phyloP scores from a whole-genome alignment of 73 alveolate species.

The Blepharisma stoltei region DNA sequence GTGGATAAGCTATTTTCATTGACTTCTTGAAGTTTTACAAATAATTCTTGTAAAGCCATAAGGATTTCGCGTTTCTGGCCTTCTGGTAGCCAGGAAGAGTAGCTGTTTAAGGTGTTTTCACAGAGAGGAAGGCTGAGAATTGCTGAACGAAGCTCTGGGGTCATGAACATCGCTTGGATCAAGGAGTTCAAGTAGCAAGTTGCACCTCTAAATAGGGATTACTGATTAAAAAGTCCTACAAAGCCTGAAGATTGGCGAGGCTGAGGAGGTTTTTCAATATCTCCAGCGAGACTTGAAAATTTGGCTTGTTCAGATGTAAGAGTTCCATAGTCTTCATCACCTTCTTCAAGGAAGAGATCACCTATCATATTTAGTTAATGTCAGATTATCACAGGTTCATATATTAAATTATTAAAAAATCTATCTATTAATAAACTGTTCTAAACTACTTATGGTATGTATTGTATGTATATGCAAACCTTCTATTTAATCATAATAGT shows the following conservation, averaged over 20 bases:
- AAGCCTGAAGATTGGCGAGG: conserved; percentile 70
- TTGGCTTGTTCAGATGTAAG: conserved; percentile 32
- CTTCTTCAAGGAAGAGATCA: conserved; percentile 30
- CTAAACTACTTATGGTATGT: too few species aligned
- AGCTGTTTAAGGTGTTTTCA: conserved; percentile 57
- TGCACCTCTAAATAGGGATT: conserved; percentile 75
- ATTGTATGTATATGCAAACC: too few species aligned
- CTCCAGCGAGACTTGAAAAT: conserved; percentile 48
- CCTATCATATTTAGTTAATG: conserved; percentile 8
- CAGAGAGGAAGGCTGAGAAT: conserved; percentile 82
- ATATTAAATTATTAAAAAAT: too few species aligned
- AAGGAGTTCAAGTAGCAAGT: conserved; percentile 97
- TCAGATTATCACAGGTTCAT: too few species aligned
- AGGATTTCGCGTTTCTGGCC: conserved; percentile 82
- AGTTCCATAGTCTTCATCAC: conserved; percentile 23
- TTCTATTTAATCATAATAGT: too few species aligned
- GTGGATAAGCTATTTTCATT: conserved; percentile 50
- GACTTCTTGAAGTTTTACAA: conserved; percentile 68
- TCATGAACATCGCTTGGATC: conserved; percentile 91
- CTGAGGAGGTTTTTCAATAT: conserved; percentile 74
- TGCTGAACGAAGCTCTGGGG: conserved; percentile 92
- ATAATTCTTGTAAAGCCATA: conserved; percentile 79
- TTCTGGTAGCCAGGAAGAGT: conserved; percentile 51
- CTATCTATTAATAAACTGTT: too few species aligned
- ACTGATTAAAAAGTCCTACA: conserved; percentile 93